These are phyloP conservation scores for Helenozyma baotianmanensis DNA, from an alignment of 805 yeast genomes.

Conservation along the genomic window DNA sequence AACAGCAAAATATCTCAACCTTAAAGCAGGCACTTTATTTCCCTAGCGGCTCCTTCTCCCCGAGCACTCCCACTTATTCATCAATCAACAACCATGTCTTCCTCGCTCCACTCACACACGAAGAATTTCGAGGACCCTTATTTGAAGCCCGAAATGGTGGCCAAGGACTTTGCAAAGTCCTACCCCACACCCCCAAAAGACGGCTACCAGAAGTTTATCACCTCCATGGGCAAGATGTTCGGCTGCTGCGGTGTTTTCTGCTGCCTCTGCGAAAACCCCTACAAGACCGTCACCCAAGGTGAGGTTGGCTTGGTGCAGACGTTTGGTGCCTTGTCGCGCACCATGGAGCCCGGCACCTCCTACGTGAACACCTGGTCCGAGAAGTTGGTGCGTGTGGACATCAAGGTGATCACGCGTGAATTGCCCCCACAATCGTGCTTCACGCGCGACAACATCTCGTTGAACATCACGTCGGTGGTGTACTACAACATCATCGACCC, in stretches of 20 bases:
- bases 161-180: conserved; percentile 35
- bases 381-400: conserved; percentile 44
- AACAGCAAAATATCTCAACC: too few relatives aligned
- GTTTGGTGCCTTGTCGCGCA: conserved; percentile 60
- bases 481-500: conserved; percentile 67
- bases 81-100: too few relatives aligned
- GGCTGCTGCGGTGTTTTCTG: conserved; percentile 57
- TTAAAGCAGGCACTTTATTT: too few relatives aligned
- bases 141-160: conserved; percentile 37
- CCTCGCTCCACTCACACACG: too few relatives aligned
- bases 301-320: conserved; percentile 62
- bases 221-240: conserved; percentile 39
- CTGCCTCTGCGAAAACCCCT: conserved; percentile 57
- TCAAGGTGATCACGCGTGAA: conserved; percentile 57
- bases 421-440: conserved; percentile 65
- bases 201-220: conserved; percentile 38
- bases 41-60: too few relatives aligned
- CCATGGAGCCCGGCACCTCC: conserved; percentile 66
- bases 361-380: conserved; percentile 66
- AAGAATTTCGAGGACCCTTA: conserved; percentile 5
- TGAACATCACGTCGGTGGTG: conserved; percentile 59
- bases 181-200: conserved; percentile 39
- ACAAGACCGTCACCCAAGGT: conserved; percentile 58
- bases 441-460: conserved; percentile 66
- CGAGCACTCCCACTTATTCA: too few relatives aligned